Evolutionary conservation across 768 basidiomycete species (phyloP).

Genomic region (Kwoniella heveanensis): DNA sequence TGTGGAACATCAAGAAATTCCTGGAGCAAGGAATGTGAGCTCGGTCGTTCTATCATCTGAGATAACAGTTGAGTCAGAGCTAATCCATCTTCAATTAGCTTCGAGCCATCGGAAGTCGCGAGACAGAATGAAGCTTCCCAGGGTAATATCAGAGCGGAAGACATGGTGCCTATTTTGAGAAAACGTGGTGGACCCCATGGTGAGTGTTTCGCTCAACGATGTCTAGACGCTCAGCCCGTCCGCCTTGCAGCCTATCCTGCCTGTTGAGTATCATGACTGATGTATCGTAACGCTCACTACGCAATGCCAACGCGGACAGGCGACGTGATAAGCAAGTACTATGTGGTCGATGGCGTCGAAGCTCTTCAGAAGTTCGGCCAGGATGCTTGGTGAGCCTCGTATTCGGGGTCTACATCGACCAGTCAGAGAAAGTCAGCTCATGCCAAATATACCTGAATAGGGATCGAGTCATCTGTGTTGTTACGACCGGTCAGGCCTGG

Average conservation of each 20-base stretch:
- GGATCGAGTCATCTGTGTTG: conserved; percentile 93
- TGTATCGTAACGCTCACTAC: not conserved
- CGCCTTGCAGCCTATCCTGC: not conserved
- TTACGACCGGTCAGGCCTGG: conserved; percentile 98
- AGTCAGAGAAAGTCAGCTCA: not conserved
- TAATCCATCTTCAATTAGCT: conserved; percentile 27
- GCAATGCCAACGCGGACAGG: conserved; percentile 21
- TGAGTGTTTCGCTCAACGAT: conserved; percentile 37
- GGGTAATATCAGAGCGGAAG: conserved; percentile 43
- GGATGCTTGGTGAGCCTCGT: conserved; percentile 74
- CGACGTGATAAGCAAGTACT: conserved; percentile 64
- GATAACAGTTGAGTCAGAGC: not conserved
- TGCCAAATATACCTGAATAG: conserved; percentile 36
- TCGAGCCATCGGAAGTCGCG: conserved; percentile 46
- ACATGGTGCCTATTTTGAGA: conserved; percentile 41
- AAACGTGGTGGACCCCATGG: conserved; percentile 46
- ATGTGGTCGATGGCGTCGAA: conserved; percentile 88
- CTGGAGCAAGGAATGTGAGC: conserved; percentile 81
- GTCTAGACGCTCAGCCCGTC: too few relatives aligned
- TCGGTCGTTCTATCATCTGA: not conserved
- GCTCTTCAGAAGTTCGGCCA: conserved; percentile 82
- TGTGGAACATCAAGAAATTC: conserved; percentile 95
- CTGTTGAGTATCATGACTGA: not conserved
- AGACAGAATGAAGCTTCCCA: conserved; percentile 41
- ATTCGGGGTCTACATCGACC: not conserved